Evolutionary conservation across 768 basidiomycete genomes (phyloP).

Genomic region (Scleroderma bovista): DNA sequence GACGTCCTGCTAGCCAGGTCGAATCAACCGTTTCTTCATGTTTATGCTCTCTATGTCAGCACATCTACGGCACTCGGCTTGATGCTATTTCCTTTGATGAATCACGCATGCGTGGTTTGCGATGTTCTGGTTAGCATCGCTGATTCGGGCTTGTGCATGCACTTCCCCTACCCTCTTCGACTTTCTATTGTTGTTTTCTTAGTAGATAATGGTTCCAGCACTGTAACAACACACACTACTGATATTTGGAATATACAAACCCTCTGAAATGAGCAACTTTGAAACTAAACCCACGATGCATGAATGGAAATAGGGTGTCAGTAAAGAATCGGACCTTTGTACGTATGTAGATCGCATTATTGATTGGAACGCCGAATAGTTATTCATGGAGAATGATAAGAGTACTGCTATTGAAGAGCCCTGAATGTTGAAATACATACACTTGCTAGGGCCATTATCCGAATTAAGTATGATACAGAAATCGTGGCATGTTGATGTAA

Average conservation of each 20-base stretch:
- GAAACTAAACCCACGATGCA: too few species aligned
- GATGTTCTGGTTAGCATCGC: neutral
- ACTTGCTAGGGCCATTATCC: neutral
- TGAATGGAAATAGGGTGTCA: too few species aligned
- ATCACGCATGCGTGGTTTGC: neutral
- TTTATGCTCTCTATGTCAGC: neutral
- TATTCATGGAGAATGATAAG: too few species aligned
- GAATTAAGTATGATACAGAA: constrained; percentile 20
- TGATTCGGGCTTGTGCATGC: neutral
- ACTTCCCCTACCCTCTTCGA: neutral
- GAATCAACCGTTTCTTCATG: neutral
- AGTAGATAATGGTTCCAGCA: neutral
- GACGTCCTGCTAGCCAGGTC: constrained; percentile 44
- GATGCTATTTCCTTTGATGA: neutral
- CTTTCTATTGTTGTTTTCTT: neutral
- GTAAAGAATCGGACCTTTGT: too few species aligned
- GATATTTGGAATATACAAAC: too few species aligned
- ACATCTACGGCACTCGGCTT: neutral
- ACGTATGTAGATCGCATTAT: too few species aligned
- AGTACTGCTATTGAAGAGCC: too few species aligned
- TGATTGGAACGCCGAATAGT: too few species aligned
- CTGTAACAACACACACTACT: neutral
- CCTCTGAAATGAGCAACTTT: too few species aligned
- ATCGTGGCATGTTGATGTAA: constrained; percentile 2
- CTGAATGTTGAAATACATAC: too few species aligned